Conservation (phyloP, 805 yeast species). For the Nakazawaea molendinolei region DNA sequence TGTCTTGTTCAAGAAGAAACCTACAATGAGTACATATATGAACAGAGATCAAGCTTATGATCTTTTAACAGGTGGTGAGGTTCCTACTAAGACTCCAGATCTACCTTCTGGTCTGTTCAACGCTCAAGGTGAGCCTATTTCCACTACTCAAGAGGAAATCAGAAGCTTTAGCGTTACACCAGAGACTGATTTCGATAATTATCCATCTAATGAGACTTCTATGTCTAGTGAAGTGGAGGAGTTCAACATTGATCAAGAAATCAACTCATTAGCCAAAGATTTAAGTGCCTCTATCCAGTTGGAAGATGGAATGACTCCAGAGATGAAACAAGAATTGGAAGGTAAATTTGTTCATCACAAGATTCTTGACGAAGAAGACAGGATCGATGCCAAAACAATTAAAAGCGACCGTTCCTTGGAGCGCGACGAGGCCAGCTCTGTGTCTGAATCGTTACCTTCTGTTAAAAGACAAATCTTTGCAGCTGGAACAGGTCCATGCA, state of each 20-base stretch:
- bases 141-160: neutral
- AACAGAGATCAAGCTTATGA: constrained; percentile 10
- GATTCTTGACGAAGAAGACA: no score
- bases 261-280: neutral
- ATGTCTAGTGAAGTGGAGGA: neutral
- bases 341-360: constrained; percentile 3
- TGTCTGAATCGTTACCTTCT: no score
- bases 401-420: no score
- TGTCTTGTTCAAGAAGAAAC: neutral
- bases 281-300: neutral
- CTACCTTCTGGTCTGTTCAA: constrained; percentile 1
- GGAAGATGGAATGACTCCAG: neutral
- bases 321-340: constrained; percentile 1
- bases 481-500: constrained; percentile 77
- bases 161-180: constrained; percentile 1
- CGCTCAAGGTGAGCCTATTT: no score
- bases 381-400: no score
- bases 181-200: neutral
- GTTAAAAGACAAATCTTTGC: no score
- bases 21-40: constrained; percentile 8
- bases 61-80: constrained; percentile 8
- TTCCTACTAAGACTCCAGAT: constrained; percentile 7
- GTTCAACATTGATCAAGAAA: neutral
- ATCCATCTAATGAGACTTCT: constrained; percentile 2
- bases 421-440: no score